Evolutionary conservation across 495 filamentous ascomycete species (phyloP), one percentile per base, ranked within the genome.

Genomic region (Aspergillus funiculosus): DNA sequence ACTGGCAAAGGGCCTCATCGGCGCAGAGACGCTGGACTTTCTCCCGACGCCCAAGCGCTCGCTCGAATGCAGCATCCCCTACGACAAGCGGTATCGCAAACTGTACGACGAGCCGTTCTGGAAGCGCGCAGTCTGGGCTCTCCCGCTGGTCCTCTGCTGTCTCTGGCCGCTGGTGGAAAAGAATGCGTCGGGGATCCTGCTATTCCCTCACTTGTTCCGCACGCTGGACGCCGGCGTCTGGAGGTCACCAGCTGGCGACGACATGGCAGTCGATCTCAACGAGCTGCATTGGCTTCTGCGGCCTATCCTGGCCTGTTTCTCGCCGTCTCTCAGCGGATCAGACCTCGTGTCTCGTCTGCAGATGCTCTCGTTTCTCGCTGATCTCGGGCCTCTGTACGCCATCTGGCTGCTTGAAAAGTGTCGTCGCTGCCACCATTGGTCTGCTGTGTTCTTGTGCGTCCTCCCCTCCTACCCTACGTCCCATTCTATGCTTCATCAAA

Each of bases 371-470:
- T 60, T 60, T 20, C 26, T 60, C 13, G 22, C 47, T 3, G 53
- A 60, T 9, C 1, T 51, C 2, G 46, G 41, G 0, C 38, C 50
- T 0, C 5, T 60, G 0, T 56, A 52, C 21, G 50, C 22, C 3
- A 52, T 54, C 32, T 56, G 57, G 51, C 20, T 56, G 17, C 34
- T 60, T 14, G 57, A 56, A n/a, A 54, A 53, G 18, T 56, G 44
- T 19, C 53, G 57, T 3, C 34, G 46, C 5, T 22, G n/a, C 0
- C 30, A 52, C 17, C 27, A 43, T 3, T 35, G 40, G 27, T 2
- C 11, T 11, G 43, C 34, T 13, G 17, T 36, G 0, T 2, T 51
- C 7, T 39, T 50, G 50, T 57, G 46, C 29, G 34, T 48, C n/a
- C 19, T 26, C 24, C 6, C n/a, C 18, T 20, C 21, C 35, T n/a